phyloP scores from a whole-genome alignment of 1,284 basidiomycete genomes.

The Porodaedalea pini region DNA sequence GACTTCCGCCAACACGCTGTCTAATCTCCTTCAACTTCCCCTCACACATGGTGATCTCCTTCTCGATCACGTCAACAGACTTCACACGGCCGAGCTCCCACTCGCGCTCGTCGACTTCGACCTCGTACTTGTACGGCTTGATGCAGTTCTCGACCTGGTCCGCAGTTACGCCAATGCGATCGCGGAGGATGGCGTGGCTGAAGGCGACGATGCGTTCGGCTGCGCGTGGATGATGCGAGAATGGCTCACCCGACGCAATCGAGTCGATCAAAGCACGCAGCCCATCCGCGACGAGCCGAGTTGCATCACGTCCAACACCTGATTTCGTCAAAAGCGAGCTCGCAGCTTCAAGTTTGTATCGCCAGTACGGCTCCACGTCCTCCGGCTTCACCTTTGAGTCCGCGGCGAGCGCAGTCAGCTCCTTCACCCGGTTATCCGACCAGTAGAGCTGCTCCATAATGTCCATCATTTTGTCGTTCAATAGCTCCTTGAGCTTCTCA shows the following conservation, averaged over 20 bases:
- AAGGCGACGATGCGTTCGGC: conserved; percentile 89
- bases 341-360: conserved; percentile 92
- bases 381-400: conserved; percentile 71
- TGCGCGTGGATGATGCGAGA: conserved; percentile 85
- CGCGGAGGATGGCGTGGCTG: conserved; percentile 87
- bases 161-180: conserved; percentile 87
- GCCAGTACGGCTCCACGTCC: conserved; percentile 90
- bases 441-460: conserved; percentile 97
- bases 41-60: conserved; percentile 84
- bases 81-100: conserved; percentile 85
- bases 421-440: conserved; percentile 75
- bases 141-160: conserved; percentile 99
- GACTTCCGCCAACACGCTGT: conserved; percentile 80
- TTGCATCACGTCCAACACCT: conserved; percentile 93
- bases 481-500: conserved; percentile 82
- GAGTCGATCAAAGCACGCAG: conserved; percentile 86
- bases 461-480: conserved; percentile 96
- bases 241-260: conserved; percentile 85
- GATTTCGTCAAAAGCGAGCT: conserved; percentile 92
- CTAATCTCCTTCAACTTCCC: conserved; percentile 81
- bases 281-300: conserved; percentile 93
- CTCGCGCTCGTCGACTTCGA: conserved; percentile 86
- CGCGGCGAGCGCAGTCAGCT: conserved; percentile 71
- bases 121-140: conserved; percentile 98
- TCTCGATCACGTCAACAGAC: conserved; percentile 77